phyloP scores from a whole-genome alignment of 164 flowering plant genomes.

The Vitis cinerea region DNA sequence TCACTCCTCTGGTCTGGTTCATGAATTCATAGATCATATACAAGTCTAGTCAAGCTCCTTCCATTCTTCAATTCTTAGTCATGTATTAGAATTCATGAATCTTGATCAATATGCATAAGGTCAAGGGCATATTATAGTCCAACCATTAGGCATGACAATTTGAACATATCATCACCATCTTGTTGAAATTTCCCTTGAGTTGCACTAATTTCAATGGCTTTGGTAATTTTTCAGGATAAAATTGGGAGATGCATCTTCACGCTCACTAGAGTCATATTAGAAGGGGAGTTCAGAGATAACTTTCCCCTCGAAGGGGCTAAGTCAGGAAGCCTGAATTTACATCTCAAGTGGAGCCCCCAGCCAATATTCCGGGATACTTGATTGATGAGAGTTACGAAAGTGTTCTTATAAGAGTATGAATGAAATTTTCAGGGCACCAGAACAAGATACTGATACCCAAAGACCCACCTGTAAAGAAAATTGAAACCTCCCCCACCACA shows the following conservation, averaged over 20 bases:
- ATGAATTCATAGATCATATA: no score
- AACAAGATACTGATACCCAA: neutral
- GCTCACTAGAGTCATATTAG: slow-evolving; percentile 78
- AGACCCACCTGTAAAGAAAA: neutral
- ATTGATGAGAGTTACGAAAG: neutral
- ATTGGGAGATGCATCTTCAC: slow-evolving; percentile 87
- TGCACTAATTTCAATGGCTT: neutral
- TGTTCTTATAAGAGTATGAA: no score
- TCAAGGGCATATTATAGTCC: no score
- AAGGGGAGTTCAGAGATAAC: slow-evolving; percentile 72
- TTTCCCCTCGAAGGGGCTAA: slow-evolving; percentile 69
- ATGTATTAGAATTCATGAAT: no score
- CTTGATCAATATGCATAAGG: no score
- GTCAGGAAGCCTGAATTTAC: slow-evolving; percentile 67
- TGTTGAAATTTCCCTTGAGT: no score
- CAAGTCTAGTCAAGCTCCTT: no score
- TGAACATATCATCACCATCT: no score
- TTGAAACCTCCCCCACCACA: no score
- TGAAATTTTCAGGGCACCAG: neutral
- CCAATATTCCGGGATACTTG: slow-evolving; percentile 62
- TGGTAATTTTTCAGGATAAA: slow-evolving; percentile 53
- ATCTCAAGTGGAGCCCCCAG: slow-evolving; percentile 90
- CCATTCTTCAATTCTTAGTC: neutral
- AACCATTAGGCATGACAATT: no score
- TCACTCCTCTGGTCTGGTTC: no score